phyloP scores from a whole-genome alignment of 768 basidiomycete genomes.

The Hygrocybe coccinea region DNA sequence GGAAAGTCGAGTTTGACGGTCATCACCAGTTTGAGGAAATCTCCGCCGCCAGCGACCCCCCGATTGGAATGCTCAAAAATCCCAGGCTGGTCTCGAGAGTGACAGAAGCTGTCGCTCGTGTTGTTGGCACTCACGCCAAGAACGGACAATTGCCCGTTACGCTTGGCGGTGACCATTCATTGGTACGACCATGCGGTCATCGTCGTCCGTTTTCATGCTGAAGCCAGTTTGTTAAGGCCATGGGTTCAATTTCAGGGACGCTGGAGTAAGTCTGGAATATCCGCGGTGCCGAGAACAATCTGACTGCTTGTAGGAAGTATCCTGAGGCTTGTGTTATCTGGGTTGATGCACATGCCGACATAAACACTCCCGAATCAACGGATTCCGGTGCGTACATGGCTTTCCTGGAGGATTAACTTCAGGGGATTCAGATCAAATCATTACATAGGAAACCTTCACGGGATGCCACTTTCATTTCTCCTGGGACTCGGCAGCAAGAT shows the following conservation, averaged over 20 bases:
- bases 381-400: conserved; percentile 49
- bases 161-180: conserved; percentile 92
- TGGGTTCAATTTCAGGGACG: conserved; percentile 94
- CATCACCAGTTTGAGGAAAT: conserved; percentile 86
- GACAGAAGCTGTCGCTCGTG: conserved; percentile 69
- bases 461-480: conserved; percentile 97
- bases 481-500: conserved; percentile 49
- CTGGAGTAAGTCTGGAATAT: conserved; percentile 30
- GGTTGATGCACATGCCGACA: conserved; percentile 97
- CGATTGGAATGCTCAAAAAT: conserved; percentile 86
- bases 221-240: conserved; percentile 41
- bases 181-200: conserved; percentile 41
- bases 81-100: conserved; percentile 84
- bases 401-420: too few species aligned
- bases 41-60: conserved; percentile 54
- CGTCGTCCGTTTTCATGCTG: background rate
- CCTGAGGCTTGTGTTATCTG: conserved; percentile 87
- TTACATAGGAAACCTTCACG: conserved; percentile 83
- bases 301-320: conserved; percentile 44
- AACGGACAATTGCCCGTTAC: conserved; percentile 84
- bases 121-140: conserved; percentile 68
- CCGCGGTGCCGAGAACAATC: background rate
- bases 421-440: background rate
- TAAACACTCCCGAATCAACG: conserved; percentile 85
- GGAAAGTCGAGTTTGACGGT: conserved; percentile 86